A percentile compares a stretch with the other conserved stretches of the same genome.
These are phyloP conservation scores for Yarrowia bubula DNA, from an alignment of 805 yeast genomes.

Conservation along the genomic window DNA sequence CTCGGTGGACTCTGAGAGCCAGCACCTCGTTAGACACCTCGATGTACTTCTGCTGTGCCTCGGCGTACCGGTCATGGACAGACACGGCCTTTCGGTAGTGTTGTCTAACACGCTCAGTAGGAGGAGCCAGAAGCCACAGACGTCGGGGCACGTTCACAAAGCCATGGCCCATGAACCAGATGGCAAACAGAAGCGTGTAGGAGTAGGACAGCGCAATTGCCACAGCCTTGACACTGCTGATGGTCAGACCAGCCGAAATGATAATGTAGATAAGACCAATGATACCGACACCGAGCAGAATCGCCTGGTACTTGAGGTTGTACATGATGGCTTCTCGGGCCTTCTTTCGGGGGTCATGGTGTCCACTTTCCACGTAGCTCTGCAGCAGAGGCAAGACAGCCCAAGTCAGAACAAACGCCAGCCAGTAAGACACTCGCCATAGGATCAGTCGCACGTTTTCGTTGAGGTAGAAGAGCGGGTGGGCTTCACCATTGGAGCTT, in stretches of 20 bases:
- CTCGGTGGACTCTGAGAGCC: conserved; percentile 46
- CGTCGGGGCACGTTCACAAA: conserved; percentile 63
- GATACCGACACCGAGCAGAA: conserved; percentile 52
- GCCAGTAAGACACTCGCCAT: conserved; percentile 81
- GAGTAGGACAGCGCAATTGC: conserved; percentile 75
- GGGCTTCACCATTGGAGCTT: conserved; percentile 43
- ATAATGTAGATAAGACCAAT: conserved; percentile 60
- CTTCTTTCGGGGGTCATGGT: conserved; percentile 48
- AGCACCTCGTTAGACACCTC: conserved; percentile 62
- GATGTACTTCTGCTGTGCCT: conserved; percentile 57
- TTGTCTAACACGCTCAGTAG: conserved; percentile 41
- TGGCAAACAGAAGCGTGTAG: conserved; percentile 68
- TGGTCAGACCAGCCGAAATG: conserved; percentile 52
- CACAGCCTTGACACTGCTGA: conserved; percentile 59
- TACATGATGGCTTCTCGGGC: conserved; percentile 56
- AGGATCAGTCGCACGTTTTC: conserved; percentile 49
- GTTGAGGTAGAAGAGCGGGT: conserved; percentile 50
- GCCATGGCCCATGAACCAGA: conserved; percentile 87
- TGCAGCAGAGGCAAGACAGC: conserved; percentile 67
- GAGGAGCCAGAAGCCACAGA: conserved; percentile 39
- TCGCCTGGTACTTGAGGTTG: conserved; percentile 60
- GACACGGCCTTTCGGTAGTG: conserved; percentile 56
- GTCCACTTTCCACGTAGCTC: conserved; percentile 70
- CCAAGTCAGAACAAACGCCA: conserved; percentile 79
- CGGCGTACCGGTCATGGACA: conserved; percentile 60